Conservation (phyloP, 768 basidiomycete genomes). For the Gloeostereum incarnatum region DNA sequence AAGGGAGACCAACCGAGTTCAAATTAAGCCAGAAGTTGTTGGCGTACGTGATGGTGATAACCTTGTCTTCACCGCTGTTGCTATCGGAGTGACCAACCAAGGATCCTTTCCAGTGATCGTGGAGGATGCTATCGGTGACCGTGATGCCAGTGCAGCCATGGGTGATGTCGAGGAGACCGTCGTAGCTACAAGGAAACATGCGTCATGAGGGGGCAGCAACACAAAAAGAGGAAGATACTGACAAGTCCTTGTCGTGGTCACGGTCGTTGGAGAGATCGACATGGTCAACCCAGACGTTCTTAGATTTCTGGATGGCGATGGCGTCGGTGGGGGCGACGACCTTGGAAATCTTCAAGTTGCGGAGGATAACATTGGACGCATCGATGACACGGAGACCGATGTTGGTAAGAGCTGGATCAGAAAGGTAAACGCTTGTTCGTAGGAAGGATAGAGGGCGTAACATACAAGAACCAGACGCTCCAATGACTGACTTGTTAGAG, state of each 20-base stretch:
- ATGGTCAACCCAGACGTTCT: constrained; percentile 37
- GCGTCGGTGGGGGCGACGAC: constrained; percentile 35
- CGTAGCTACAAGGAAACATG: constrained; percentile 21
- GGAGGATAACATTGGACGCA: constrained; percentile 35
- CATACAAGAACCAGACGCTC: constrained; percentile 28
- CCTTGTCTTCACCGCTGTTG: constrained; percentile 23
- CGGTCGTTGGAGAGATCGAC: constrained; percentile 33
- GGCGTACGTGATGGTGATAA: no score
- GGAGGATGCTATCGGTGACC: constrained; percentile 24
- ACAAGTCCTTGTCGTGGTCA: constrained; percentile 33
- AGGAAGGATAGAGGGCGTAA: not conserved
- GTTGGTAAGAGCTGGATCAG: constrained; percentile 26
- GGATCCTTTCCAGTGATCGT: constrained; percentile 36
- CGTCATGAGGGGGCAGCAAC: not conserved
- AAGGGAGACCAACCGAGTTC: no score
- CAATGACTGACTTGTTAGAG: constrained; percentile 33
- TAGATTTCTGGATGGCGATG: constrained; percentile 29
- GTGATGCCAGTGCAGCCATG: constrained; percentile 33
- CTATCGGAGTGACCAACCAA: constrained; percentile 35
- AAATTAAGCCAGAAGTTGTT: no score
- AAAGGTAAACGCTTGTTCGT: not conserved
- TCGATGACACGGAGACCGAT: constrained; percentile 35
- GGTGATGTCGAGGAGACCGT: constrained; percentile 34
- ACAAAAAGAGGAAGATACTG: constrained; percentile 5
- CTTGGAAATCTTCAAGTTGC: constrained; percentile 40